Percentiles rank a stretch among this genome's conserved stretches.
Evolutionary conservation across 441 rosid genomes (phyloP).

Genomic region (Erodium moschatum): DNA sequence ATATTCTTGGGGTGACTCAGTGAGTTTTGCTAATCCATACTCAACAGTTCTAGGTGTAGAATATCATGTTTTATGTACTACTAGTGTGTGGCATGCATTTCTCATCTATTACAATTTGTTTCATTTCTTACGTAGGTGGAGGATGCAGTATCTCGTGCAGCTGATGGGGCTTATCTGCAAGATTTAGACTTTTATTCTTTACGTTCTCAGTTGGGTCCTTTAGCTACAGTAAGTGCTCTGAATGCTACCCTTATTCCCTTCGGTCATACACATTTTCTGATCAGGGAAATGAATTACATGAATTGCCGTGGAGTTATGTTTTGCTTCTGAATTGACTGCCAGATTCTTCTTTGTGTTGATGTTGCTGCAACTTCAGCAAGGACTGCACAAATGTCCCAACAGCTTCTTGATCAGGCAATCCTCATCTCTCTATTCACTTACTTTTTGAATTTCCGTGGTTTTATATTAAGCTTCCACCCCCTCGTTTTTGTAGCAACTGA

Average conservation of each 20-base stretch:
- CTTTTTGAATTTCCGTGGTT: neutral
- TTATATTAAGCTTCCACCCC: neutral
- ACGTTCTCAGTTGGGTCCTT: constrained; percentile 73
- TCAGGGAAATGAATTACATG: neutral
- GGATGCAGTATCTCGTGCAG: constrained; percentile 78
- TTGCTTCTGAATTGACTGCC: constrained; percentile 29
- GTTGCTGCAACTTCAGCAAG: constrained; percentile 90
- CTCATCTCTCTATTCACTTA: constrained; percentile 18
- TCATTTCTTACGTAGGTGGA: constrained; percentile 50
- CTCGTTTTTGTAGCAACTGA: neutral
- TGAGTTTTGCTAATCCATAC: neutral
- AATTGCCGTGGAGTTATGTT: neutral
- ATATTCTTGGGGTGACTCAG: neutral
- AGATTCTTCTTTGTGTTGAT: constrained; percentile 92
- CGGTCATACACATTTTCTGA: neutral
- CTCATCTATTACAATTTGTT: constrained; percentile 11
- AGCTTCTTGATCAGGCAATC: constrained; percentile 81
- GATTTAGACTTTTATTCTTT: constrained; percentile 69
- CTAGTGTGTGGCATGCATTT: neutral
- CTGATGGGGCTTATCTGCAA: constrained; percentile 66
- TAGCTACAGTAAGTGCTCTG: constrained; percentile 70
- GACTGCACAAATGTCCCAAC: constrained; percentile 64
- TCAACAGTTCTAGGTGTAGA: neutral
- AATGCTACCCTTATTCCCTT: constrained; percentile 12
- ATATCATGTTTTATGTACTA: neutral